phyloP scores from a whole-genome alignment of 1,284 basidiomycete species.

The Cryptococcus sp. region DNA sequence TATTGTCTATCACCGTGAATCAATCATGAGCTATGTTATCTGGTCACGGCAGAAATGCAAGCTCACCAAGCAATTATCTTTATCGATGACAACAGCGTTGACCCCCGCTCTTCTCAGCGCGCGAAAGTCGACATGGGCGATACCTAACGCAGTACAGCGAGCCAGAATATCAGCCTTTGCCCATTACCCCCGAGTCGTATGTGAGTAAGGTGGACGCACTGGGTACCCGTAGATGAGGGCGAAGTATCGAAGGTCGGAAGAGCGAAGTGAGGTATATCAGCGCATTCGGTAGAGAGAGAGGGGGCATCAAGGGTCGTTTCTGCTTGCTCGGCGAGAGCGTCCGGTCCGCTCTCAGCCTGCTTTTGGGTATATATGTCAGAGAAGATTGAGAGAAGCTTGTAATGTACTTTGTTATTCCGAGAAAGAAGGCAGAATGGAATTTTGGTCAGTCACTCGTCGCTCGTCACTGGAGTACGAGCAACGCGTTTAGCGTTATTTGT shows the following conservation, averaged over 20 bases:
- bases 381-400: background rate
- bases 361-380: too few relatives aligned
- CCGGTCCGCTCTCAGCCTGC: too few relatives aligned
- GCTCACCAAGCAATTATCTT: slow-evolving; percentile 90
- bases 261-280: slow-evolving; percentile 74
- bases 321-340: too few relatives aligned
- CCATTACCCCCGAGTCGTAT: background rate
- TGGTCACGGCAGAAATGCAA: slow-evolving; percentile 8
- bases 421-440: too few relatives aligned
- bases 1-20: slow-evolving; percentile 61
- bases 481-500: too few relatives aligned
- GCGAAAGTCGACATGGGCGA: slow-evolving; percentile 83
- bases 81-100: slow-evolving; percentile 88
- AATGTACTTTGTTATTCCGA: too few relatives aligned
- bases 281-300: slow-evolving; percentile 60
- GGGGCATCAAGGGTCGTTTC: slow-evolving; percentile 11
- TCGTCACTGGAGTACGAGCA: too few relatives aligned
- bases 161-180: slow-evolving; percentile 1
- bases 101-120: slow-evolving; percentile 76
- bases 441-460: too few relatives aligned
- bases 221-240: slow-evolving; percentile 72
- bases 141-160: slow-evolving; percentile 61
- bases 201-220: slow-evolving; percentile 57
- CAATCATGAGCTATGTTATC: background rate
- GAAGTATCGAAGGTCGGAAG: slow-evolving; percentile 68